Evolutionary conservation across 1,284 basidiomycete genomes (phyloP).

Genomic region (Marasmius tenuissimus): DNA sequence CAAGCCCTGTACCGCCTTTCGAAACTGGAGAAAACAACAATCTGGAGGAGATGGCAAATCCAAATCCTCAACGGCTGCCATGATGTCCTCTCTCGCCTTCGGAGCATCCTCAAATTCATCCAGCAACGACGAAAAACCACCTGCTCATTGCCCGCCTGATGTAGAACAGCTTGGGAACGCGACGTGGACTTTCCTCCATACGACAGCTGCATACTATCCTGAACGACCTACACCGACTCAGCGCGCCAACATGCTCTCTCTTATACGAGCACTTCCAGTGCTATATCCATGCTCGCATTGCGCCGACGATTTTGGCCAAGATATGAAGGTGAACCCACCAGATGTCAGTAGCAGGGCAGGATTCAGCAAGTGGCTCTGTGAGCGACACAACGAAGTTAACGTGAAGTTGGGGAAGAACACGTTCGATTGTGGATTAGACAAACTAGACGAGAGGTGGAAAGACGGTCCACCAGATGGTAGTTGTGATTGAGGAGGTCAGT

Average conservation of each 20-base stretch:
- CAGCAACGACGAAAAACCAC: constrained; percentile 37
- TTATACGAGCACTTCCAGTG: constrained; percentile 75
- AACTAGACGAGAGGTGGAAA: constrained; percentile 85
- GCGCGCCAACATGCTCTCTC: constrained; percentile 77
- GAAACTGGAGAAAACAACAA: constrained; percentile 56
- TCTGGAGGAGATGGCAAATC: constrained; percentile 16
- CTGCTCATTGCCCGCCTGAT: constrained; percentile 82
- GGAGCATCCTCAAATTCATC: constrained; percentile 19
- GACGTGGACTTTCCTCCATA: constrained; percentile 95
- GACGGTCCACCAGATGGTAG: constrained; percentile 86
- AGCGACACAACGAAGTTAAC: constrained; percentile 91
- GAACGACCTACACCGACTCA: constrained; percentile 68
- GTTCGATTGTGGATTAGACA: constrained; percentile 72
- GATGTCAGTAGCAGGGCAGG: constrained; percentile 69
- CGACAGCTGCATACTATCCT: constrained; percentile 94
- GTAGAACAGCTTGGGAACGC: constrained; percentile 84
- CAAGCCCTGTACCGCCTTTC: constrained; percentile 85
- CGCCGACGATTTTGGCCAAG: constrained; percentile 75
- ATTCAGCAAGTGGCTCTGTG: constrained; percentile 86
- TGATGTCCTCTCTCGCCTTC: constrained; percentile 41
- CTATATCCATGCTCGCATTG: constrained; percentile 89
- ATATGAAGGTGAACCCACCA: constrained; percentile 67
- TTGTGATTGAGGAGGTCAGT: constrained; percentile 70
- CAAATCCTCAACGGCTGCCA: constrained; percentile 33
- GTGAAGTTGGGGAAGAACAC: constrained; percentile 76